Conservation (phyloP, 2,329 filamentous ascomycete genomes). For the Fusarium palustre region DNA sequence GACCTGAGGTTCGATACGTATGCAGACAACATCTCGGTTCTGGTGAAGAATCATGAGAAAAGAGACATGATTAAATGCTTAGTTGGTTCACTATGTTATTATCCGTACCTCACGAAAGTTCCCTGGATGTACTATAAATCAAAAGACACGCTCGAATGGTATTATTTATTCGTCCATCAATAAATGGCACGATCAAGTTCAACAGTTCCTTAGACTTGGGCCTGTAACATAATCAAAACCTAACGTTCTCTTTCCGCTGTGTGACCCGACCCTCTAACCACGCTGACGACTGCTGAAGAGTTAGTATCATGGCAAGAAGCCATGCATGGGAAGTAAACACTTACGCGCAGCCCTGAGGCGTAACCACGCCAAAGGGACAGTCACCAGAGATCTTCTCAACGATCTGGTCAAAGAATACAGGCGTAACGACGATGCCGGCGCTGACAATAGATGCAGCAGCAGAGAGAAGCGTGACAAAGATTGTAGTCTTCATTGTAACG, state of each 20-base stretch:
- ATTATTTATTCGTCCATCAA: neutral
- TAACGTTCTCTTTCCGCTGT: neutral
- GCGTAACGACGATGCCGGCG: slow-evolving; percentile 68
- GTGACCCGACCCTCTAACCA: slow-evolving; percentile 11
- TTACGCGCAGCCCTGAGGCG: slow-evolving; percentile 69
- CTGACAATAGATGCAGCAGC: slow-evolving; percentile 59
- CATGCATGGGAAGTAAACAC: slow-evolving; percentile 42
- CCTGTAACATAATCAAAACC: neutral
- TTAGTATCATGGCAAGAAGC: slow-evolving; percentile 3
- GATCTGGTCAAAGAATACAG: slow-evolving; percentile 63
- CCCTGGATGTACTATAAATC: neutral
- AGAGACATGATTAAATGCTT: neutral
- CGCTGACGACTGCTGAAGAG: slow-evolving; percentile 32
- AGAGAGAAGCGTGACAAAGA: slow-evolving; percentile 55
- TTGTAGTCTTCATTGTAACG: slow-evolving; percentile 48
- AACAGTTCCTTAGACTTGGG: neutral
- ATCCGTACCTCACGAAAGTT: neutral
- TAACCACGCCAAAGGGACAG: slow-evolving; percentile 68
- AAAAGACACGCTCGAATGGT: neutral
- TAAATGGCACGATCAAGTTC: neutral
- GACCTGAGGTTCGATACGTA: neutral
- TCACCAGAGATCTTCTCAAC: slow-evolving; percentile 62
- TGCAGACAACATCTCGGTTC: neutral
- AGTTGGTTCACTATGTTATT: neutral
- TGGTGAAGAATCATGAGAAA: neutral